Evolutionary conservation across 805 yeast species (phyloP), one percentile per base, ranked within the genome.

Genomic region (Wickerhamiella slavikovae): DNA sequence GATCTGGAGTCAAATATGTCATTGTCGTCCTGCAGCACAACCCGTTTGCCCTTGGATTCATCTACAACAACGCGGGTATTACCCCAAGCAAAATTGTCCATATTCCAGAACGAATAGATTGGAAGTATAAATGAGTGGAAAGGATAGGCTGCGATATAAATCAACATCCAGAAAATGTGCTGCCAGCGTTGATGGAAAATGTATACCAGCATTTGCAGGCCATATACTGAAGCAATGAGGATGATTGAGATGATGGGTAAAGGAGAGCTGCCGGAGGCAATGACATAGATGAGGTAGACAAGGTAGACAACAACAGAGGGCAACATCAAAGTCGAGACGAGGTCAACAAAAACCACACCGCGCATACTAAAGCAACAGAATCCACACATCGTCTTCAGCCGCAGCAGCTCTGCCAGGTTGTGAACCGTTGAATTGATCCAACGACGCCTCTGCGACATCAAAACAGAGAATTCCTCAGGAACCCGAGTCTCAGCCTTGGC

Each of bases 391-490:
- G 67, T 67, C 18, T 58, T 55, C 25, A 67, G 61, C 39, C 65
- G 55, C 23, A 66, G 58, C 39, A 68, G 58, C 49, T 68, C 75
- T 45, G 62, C 52, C 45, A 68, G 60, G 40, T 68, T 68, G 48
- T 68, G 75, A 18, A 68, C 71, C 0, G 75, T 68, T 5, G 74
- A 68, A 45, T 68, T 68, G 42, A 68, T 68, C 75, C 75, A 68
- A 38, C 75, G 66, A 33, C 98, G 74, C 58, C 98, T 73, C 57
- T 85, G 98, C 32, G 89, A 68, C 30, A 85, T 78, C 46, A 89
- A 80, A 47, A 89, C 96, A n/a, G 93, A 75, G 25, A 83, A 63
- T n/a, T 64, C 60, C 45, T 61, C 68, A 1, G 75, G 75, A 3
- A 66, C 74, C 32, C 62, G 52, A 1, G 75, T 68, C 39, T 60